Evolutionary conservation across 1,139 yeast genomes (phyloP), one percentile per base, ranked within the genome.

Genomic region (Ogataea hybrid): DNA sequence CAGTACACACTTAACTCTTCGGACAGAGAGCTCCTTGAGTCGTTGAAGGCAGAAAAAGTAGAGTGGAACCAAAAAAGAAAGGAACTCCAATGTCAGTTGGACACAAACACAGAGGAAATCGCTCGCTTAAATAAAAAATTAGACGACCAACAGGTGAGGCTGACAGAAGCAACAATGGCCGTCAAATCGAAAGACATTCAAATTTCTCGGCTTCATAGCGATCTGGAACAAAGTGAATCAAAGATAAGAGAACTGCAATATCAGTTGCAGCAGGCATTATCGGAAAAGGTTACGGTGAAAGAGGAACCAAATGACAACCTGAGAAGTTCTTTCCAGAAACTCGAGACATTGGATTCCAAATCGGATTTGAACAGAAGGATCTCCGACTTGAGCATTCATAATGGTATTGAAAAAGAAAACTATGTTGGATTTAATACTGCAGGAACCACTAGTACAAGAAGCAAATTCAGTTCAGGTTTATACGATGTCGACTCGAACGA

Each of bases 181-280:
- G 61, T 77, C 22, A 81, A 82, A 58, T 79, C 84, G 34, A 80
- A 78, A 50, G 92, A 84, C 40, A 77, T 84, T 0, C 88, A 81
- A 54, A 64, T 84, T 5, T 68, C 73, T 28, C 65, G 90, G 35
- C 67, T 79, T 15, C 73, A 69, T 39, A 74, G 80, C 37, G 92
- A 84, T 51, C 28, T 43, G 10, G 43, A 41, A 14, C 44, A 43
- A 14, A 46, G 49, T 37, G 49, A 46, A 9, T 43, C 45, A 6
- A 81, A 36, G 71, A 70, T 39, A 67, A 79, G 8, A 72, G 73
- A 46, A 59, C 70, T 22, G 71, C 74, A 50, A 69, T 76, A 33
- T 28, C 40, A 35, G 22, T 15, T 46, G 14, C 47, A 41, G 25
- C 41, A 41, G 17, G 15, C 35, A 14, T 37, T 28, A n/a, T 28